Conservation (phyloP, 2,329 filamentous ascomycete species). For the Fusarium sp. region DNA sequence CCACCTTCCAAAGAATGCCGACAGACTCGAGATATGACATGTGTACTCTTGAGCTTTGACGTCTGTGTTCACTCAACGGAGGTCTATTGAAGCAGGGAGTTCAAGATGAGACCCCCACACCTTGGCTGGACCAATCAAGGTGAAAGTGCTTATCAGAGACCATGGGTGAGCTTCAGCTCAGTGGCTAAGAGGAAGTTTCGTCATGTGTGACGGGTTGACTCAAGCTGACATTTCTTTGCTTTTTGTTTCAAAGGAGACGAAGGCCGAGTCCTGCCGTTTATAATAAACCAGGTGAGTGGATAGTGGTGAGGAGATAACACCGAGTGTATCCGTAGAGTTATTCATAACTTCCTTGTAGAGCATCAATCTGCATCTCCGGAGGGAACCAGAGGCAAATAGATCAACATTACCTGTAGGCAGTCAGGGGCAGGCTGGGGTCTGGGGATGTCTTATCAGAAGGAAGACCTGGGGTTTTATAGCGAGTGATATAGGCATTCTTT, state of each 20-base stretch:
- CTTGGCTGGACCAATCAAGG: slow-evolving; percentile 36
- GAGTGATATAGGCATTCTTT: background rate
- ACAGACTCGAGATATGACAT: background rate
- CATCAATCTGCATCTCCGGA: background rate
- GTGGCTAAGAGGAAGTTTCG: slow-evolving; percentile 12
- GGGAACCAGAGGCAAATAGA: background rate
- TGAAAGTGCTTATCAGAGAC: slow-evolving; percentile 41
- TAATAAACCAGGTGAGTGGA: background rate
- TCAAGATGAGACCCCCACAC: slow-evolving; percentile 32
- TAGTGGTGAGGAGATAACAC: slow-evolving; percentile 8
- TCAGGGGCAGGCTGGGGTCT: slow-evolving; percentile 24
- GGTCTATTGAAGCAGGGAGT: slow-evolving; percentile 22
- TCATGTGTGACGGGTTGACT: slow-evolving; percentile 15
- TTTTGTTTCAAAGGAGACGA: background rate
- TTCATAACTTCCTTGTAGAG: background rate
- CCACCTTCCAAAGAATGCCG: background rate
- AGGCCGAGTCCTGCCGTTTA: background rate
- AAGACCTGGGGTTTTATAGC: slow-evolving; percentile 8
- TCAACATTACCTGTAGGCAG: slow-evolving; percentile 11
- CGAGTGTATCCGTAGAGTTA: background rate
- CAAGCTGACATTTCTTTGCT: slow-evolving; percentile 15
- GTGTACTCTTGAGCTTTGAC: slow-evolving; percentile 6
- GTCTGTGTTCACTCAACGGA: background rate
- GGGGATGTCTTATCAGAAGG: slow-evolving; percentile 36
- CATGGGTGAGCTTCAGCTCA: background rate